Evolutionary conservation across 2,329 filamentous ascomycete species (phyloP), one percentile per base, ranked within the genome.

Genomic region (Penicillium sp.): DNA sequence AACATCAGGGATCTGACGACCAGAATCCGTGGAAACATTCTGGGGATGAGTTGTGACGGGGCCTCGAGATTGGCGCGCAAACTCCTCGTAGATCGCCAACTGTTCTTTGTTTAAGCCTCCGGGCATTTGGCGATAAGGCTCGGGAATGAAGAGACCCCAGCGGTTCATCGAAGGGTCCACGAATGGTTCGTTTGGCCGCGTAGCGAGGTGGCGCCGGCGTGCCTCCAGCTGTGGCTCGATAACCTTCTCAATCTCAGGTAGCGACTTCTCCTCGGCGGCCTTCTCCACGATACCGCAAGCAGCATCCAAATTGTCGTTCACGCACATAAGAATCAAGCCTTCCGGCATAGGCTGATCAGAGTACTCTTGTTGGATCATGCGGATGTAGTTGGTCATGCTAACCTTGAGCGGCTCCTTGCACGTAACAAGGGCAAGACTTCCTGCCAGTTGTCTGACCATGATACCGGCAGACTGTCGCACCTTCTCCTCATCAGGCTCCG

Each of bases 341-440:
- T 99, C 95, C 0, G 95, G 92, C 64, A 99, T 85, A 17, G 91
- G 91, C 70, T 89, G 87, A 57, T 88, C 85, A 2, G 84, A 84
- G 44, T 86, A 80, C 55, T 86, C 85, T 60, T 85, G 82, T 57
- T 92, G 90, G 58, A 92, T 88, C 40, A 96, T 85, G n/a, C 95
- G 90, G 76, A 99, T 93, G 74, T 98, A 96, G 79, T 98, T 99
- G 58, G 91, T 96, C 78, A 99, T 96, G 79, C 96, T 98, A 77
- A 96, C 95, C 63, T 95, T 89, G 17, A 99, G 84, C 17, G 95
- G 95, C 76, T 99, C 95, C 78, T 98, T 99, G 75, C 93, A 98
- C 3, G 95, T 99, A n/a, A 99, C 95, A 35, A 97, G 85, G 15
- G 95, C 95, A 59, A 99, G 84, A 72, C 93, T 97, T 42, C 95